Conservation (phyloP, 345 rosid genomes). For the Adansonia digitata region DNA sequence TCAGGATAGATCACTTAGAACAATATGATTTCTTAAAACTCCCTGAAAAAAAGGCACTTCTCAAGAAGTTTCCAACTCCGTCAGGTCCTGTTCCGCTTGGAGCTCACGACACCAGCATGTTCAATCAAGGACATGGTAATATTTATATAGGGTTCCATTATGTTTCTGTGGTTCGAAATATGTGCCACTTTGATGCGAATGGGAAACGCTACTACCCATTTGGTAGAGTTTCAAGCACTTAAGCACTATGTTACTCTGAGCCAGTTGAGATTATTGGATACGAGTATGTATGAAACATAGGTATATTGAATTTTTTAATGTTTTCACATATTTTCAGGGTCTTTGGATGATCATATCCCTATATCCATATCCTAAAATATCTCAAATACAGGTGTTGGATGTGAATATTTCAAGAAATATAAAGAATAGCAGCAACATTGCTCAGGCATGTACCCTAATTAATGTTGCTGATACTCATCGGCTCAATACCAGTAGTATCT, state of each 20-base stretch:
- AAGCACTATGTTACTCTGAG: too few species aligned
- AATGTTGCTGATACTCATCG: too few species aligned
- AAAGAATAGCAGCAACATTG: too few species aligned
- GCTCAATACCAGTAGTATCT: background rate
- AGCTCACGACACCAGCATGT: constrained; percentile 98
- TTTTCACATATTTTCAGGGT: too few species aligned
- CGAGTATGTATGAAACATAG: too few species aligned
- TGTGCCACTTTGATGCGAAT: constrained; percentile 96
- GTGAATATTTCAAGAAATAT: too few species aligned
- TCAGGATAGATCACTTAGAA: constrained; percentile 56
- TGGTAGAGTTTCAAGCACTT: constrained; percentile 96
- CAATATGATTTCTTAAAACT: background rate
- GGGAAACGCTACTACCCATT: constrained; percentile 95
- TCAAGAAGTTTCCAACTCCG: constrained; percentile 13
- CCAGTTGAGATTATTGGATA: too few species aligned
- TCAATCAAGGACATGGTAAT: constrained; percentile 94
- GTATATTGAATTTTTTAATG: too few species aligned
- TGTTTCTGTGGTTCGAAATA: constrained; percentile 91
- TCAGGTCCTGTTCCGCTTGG: constrained; percentile 85
- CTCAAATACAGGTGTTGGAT: too few species aligned
- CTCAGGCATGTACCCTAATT: too few species aligned
- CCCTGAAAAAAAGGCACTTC: background rate
- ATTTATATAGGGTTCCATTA: constrained; percentile 67
- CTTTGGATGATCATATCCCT: too few species aligned
- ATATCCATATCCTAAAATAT: too few species aligned